Evolutionary conservation across 495 filamentous ascomycete species (phyloP).

Genomic region (Penicillium arizonense): DNA sequence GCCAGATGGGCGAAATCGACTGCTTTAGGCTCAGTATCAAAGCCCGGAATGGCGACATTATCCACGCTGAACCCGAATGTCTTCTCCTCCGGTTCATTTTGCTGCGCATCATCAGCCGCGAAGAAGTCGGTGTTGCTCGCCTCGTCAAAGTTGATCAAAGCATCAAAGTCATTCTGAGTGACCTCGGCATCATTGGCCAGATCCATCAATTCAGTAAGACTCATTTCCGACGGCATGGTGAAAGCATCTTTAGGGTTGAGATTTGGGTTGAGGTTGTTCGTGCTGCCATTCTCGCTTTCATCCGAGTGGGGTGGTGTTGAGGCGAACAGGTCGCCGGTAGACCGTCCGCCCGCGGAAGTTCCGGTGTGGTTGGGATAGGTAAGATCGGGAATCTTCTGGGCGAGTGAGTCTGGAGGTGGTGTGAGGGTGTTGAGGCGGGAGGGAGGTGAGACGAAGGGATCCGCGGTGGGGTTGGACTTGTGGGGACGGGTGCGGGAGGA

Average conservation of each 20-base stretch:
- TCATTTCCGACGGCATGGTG: constrained; percentile 38
- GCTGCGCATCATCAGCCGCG: constrained; percentile 24
- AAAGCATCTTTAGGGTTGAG: constrained; percentile 30
- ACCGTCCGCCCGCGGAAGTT: constrained; percentile 13
- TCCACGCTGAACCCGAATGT: constrained; percentile 27
- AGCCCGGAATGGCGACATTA: constrained; percentile 28
- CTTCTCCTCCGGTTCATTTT: constrained; percentile 15
- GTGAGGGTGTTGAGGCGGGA: constrained; percentile 37
- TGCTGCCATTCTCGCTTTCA: constrained; percentile 46
- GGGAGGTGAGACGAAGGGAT: constrained; percentile 18
- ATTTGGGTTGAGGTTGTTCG: constrained; percentile 41
- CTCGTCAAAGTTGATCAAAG: constrained; percentile 49
- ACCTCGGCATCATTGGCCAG: constrained; percentile 48
- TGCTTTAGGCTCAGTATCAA: constrained; percentile 30
- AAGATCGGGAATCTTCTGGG: constrained; percentile 43
- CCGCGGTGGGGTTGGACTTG: constrained; percentile 9
- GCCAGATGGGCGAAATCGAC: constrained; percentile 25
- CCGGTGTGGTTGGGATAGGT: constrained; percentile 35
- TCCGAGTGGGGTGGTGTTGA: constrained; percentile 46
- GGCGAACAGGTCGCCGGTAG: constrained; percentile 30
- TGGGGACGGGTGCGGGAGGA: constrained; percentile 11
- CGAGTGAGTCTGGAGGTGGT: constrained; percentile 44
- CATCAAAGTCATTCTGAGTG: constrained; percentile 51
- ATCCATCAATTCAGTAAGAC: constrained; percentile 46
- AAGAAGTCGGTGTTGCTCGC: constrained; percentile 38